phyloP scores from a whole-genome alignment of 169 alveolate species.

The Eimeria necatrix region DNA sequence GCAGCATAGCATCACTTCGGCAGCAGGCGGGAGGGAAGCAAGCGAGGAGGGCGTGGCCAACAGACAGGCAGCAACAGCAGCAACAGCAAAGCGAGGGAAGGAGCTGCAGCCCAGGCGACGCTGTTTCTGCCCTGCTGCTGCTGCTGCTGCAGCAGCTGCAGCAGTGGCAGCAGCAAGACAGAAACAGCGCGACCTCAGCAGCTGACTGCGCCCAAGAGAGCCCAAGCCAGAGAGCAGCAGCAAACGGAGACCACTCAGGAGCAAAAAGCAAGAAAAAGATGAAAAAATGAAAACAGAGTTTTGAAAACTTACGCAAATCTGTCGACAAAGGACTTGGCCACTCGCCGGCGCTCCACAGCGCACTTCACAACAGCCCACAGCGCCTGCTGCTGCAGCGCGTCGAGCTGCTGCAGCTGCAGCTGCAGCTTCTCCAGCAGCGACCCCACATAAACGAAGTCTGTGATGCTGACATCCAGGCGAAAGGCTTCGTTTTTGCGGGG shows the following conservation, averaged over 20 bases:
- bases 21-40: too few relatives aligned
- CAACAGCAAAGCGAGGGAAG: too few relatives aligned
- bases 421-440: neutral
- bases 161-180: neutral
- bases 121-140: too few relatives aligned
- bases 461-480: neutral
- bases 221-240: neutral
- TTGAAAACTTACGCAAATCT: too few relatives aligned
- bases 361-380: neutral
- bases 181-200: neutral
- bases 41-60: too few relatives aligned
- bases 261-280: too few relatives aligned
- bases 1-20: too few relatives aligned
- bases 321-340: neutral
- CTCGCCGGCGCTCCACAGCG: neutral
- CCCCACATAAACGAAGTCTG: neutral
- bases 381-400: slow-evolving; percentile 6
- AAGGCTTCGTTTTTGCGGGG: neutral
- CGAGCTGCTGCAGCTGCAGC: slow-evolving; percentile 11
- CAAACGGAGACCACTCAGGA: too few relatives aligned
- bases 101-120: too few relatives aligned
- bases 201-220: neutral
- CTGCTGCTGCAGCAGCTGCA: neutral
- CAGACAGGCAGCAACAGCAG: too few relatives aligned
- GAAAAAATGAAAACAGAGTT: too few relatives aligned